phyloP scores from a whole-genome alignment of 2,329 filamentous ascomycete species.

The Cladosporium sp. region DNA sequence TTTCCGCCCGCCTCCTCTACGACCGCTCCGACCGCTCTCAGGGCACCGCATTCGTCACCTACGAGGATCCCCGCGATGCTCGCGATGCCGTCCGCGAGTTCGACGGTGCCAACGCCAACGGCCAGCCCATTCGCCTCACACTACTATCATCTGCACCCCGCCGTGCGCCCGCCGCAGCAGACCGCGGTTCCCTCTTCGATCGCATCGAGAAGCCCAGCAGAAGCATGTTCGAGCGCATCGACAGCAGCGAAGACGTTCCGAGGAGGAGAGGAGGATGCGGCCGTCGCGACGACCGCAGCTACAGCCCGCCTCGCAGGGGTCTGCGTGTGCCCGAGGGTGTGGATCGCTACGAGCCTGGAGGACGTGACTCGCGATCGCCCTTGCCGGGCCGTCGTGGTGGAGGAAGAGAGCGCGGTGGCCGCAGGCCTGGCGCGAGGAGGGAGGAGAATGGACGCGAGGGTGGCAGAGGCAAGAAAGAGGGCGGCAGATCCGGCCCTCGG shows the following conservation, averaged over 20 bases:
- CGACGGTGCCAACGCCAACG: conserved; percentile 87
- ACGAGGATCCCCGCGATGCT: conserved; percentile 71
- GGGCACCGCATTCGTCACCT: conserved; percentile 81
- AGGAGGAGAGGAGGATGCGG: conserved; percentile 24
- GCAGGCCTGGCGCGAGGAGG: conserved; percentile 49
- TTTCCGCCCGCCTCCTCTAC: conserved; percentile 71
- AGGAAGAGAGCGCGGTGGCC: conserved; percentile 47
- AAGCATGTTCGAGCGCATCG: conserved; percentile 67
- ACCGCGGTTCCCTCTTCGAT: conserved; percentile 45
- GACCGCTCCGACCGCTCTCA: conserved; percentile 88
- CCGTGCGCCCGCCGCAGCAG: conserved; percentile 35
- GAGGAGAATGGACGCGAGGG: conserved; percentile 48
- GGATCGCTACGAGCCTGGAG: conserved; percentile 76
- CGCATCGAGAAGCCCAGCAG: conserved; percentile 54
- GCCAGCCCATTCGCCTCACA: conserved; percentile 72
- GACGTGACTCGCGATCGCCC: conserved; percentile 55
- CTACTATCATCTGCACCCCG: conserved; percentile 60
- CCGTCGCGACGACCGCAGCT: conserved; percentile 39
- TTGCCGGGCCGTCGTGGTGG: conserved; percentile 41
- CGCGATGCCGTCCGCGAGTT: conserved; percentile 74
- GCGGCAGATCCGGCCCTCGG: conserved; percentile 52
- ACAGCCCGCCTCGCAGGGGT: conserved; percentile 51
- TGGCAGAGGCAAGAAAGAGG: conserved; percentile 47
- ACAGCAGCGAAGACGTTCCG: conserved; percentile 42
- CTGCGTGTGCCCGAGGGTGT: conserved; percentile 67